Base-by-base conservation (phyloP, 2,329 filamentous ascomycete genomes). In the Chrysoporthe puriensis region DNA sequence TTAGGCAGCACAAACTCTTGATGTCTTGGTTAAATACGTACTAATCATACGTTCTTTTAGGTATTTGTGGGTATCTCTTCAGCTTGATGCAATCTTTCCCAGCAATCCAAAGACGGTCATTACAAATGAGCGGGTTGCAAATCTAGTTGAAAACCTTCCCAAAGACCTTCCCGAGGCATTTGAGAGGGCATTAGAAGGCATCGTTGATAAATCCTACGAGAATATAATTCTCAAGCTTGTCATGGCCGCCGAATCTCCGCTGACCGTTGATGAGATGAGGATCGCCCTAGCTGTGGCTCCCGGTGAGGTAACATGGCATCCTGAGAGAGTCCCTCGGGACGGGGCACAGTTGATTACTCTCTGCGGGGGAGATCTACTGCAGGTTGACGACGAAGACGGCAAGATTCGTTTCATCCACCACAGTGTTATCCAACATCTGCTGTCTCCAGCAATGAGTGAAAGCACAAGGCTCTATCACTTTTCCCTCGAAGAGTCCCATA, bases 361-460 rank as follows among this genome's bases (percentile, higher is more conserved):
- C 0, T 66, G 58, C 21, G 66, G 66, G 3, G 66, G 66, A 1
- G 63, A 46, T 14, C 36, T 68, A 3, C 46, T 68, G 8, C 56
- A 68, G 1, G 36, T 65, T 8, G 66, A 68, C 42, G 66, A 68
- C 18, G 62, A 68, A 50, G 66, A 68, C 5, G 43, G 32, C 3
- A 68, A 4, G 14, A 32, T 65, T 8, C 66, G 57, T 5, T 64
- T 65, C 36, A 68, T 68, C 1, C 62, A 68, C n/a, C 62, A 68
- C 34, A 68, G 66, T 34, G 66, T 67, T 0, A 63, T 67, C 16
- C 43, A 40, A 26, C 65, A 67, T 43, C 26, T 67, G 1, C 60
- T 63, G 4, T 34, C 36, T 5, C 21, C 42, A 3, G 44, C 54
- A 16, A 5, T 21, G 9, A 43, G 26, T 18, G 8, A 18, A 44